Evolutionary conservation across 2,329 filamentous ascomycete genomes (phyloP).

Genomic region (Botrytis paeoniae): DNA sequence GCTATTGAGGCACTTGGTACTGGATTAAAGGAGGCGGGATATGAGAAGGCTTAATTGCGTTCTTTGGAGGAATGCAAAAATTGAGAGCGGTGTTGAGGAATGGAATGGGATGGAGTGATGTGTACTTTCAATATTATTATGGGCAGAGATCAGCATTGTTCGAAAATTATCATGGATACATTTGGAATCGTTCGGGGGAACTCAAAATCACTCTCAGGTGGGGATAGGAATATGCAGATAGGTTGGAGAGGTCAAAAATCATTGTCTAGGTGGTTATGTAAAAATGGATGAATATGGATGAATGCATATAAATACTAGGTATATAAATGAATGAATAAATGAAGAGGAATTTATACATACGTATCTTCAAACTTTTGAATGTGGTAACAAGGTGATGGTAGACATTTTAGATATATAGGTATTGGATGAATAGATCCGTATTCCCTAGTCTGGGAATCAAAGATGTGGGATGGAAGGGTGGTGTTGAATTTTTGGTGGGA

Average conservation of each 20-base stretch:
- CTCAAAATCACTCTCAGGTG: neutral
- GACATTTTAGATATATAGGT: neutral
- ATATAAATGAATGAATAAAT: neutral
- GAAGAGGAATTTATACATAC: neutral
- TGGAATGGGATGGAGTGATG: neutral
- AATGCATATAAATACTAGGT: neutral
- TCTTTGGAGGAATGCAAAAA: neutral
- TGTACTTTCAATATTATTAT: neutral
- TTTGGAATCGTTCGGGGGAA: neutral
- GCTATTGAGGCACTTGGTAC: slow-evolving; percentile 76
- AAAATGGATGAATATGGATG: neutral
- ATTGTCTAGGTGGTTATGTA: neutral
- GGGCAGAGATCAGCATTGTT: neutral
- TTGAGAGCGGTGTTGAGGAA: neutral
- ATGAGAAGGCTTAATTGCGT: slow-evolving; percentile 42
- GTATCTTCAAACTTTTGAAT: neutral
- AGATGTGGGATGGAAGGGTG: neutral
- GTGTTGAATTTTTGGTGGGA: neutral
- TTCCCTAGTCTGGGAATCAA: neutral
- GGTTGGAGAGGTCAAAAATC: neutral
- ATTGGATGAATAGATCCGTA: neutral
- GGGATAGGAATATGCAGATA: neutral
- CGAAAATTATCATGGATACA: neutral
- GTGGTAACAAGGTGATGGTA: neutral
- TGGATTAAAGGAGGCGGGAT: slow-evolving; percentile 70